phyloP scores from a whole-genome alignment of 495 filamentous ascomycete species.

The Friedmanniomyces endolithicus region DNA sequence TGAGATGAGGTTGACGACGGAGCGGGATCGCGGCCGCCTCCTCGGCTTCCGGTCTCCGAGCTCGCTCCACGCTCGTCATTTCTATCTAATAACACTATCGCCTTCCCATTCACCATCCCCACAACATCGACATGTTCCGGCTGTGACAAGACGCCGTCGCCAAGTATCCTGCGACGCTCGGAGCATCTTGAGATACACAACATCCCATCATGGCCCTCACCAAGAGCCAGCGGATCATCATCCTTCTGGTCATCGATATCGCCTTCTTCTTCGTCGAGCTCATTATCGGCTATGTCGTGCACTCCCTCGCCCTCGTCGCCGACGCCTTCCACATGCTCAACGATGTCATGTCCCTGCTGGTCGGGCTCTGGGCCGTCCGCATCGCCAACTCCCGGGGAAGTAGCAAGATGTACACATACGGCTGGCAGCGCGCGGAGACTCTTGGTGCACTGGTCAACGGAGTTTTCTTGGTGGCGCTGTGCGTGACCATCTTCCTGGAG shows the following conservation, averaged over 20 bases:
- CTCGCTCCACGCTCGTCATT: no score
- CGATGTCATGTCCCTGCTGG: slow-evolving; percentile 85
- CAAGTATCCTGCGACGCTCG: background rate
- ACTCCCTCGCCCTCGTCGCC: slow-evolving; percentile 84
- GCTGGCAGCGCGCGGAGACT: slow-evolving; percentile 97
- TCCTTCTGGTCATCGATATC: slow-evolving; percentile 82
- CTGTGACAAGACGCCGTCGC: background rate
- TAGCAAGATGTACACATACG: slow-evolving; percentile 86
- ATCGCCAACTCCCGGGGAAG: slow-evolving; percentile 64
- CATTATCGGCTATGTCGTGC: slow-evolving; percentile 68
- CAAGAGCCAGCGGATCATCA: slow-evolving; percentile 80
- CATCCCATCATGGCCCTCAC: slow-evolving; percentile 63
- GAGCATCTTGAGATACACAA: background rate
- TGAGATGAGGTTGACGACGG: no score
- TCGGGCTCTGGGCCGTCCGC: slow-evolving; percentile 90
- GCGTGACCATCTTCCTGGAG: slow-evolving; percentile 89
- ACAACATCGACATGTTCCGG: background rate
- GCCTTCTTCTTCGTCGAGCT: slow-evolving; percentile 85
- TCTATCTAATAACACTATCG: no score
- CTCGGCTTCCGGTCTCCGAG: no score
- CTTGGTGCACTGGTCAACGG: slow-evolving; percentile 91
- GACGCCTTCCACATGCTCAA: slow-evolving; percentile 99
- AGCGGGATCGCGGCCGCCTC: no score
- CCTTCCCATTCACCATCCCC: no score
- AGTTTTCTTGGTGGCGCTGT: slow-evolving; percentile 90